Percentiles rank a stretch among this genome's conserved stretches.
These are phyloP conservation scores for Capsicum pubescens DNA, from an alignment of 257 asterid species.

Conservation along the genomic window DNA sequence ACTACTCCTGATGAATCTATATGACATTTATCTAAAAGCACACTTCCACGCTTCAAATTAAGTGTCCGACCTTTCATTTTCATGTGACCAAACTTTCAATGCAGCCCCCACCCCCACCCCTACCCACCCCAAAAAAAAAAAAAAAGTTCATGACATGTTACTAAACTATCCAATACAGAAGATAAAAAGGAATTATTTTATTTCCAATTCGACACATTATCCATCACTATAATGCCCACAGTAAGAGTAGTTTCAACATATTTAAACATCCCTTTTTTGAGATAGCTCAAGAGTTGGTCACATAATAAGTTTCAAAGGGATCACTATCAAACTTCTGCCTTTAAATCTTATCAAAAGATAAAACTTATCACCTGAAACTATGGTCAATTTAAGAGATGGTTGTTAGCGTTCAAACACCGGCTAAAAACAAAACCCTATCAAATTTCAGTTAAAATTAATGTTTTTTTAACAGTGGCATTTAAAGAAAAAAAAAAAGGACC, in stretches of 20 bases:
- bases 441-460: not conserved
- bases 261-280: not conserved
- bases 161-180: not conserved
- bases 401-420: not conserved
- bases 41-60: not conserved
- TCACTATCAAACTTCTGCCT: not conserved
- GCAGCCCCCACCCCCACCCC: not conserved
- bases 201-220: not conserved
- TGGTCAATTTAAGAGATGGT: constrained; percentile 5
- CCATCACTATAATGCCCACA: not conserved
- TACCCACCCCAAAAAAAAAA: not conserved
- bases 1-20: not conserved
- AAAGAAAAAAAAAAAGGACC: not conserved
- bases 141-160: not conserved
- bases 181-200: not conserved
- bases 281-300: not conserved
- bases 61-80: not conserved
- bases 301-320: not conserved
- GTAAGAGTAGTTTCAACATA: not conserved
- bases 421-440: constrained; percentile 17
- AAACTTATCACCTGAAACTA: not conserved
- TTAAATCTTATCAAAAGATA: not conserved
- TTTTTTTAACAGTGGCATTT: not conserved
- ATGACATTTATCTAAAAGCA: not conserved
- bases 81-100: not conserved